These are phyloP conservation scores for Pseudofabraea citricarpa DNA, from an alignment of 2,329 filamentous ascomycete species.

Conservation along the genomic window DNA sequence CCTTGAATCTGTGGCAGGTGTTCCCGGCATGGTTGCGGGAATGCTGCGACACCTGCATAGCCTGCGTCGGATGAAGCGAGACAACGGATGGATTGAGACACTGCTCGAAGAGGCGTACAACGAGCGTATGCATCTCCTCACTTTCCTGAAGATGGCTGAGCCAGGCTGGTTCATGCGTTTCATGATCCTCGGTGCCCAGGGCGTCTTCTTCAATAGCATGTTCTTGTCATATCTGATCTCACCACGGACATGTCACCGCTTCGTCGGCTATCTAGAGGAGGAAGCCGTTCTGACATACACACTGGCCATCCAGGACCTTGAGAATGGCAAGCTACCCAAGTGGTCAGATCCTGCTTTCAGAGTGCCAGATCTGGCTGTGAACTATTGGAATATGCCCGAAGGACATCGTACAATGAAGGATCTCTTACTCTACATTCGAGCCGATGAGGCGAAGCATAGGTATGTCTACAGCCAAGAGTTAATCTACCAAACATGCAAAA, in stretches of 20 bases:
- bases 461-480: neutral
- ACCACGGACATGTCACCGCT: constrained; percentile 85
- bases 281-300: constrained; percentile 97
- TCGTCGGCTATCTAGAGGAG: constrained; percentile 95
- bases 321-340: constrained; percentile 74
- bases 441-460: constrained; percentile 78
- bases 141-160: constrained; percentile 87
- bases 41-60: constrained; percentile 88
- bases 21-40: constrained; percentile 94
- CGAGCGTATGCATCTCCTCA: constrained; percentile 88
- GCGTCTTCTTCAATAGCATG: constrained; percentile 93
- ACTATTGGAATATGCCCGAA: constrained; percentile 94
- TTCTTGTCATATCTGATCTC: constrained; percentile 86
- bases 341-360: constrained; percentile 67
- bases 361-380: constrained; percentile 83
- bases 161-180: constrained; percentile 80
- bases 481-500: neutral
- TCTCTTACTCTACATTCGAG: constrained; percentile 80
- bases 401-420: constrained; percentile 78
- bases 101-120: constrained; percentile 88
- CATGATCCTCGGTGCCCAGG: constrained; percentile 88
- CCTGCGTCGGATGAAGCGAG: constrained; percentile 78
- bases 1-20: constrained; percentile 88
- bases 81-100: constrained; percentile 96
- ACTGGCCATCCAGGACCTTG: constrained; percentile 80